These are phyloP conservation scores for Epichloe baconii DNA, from an alignment of 2,329 filamentous ascomycete species.

Conservation along the genomic window DNA sequence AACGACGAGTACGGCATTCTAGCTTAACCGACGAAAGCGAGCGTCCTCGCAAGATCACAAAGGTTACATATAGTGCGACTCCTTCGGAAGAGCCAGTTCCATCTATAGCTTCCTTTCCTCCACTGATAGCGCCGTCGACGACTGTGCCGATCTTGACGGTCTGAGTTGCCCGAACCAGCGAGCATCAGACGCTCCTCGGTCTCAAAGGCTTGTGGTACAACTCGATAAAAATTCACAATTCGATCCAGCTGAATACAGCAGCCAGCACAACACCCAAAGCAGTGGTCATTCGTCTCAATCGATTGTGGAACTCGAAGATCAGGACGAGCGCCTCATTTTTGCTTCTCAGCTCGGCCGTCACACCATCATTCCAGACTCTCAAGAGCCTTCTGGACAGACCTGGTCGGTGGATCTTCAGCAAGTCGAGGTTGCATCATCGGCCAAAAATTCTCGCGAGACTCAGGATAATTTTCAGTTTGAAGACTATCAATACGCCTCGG, in stretches of 20 bases:
- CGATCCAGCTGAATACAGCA: conserved; percentile 23
- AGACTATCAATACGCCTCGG: not conserved
- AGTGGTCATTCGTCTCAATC: conserved; percentile 18
- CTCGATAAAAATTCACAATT: conserved; percentile 19
- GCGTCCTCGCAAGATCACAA: conserved; percentile 12
- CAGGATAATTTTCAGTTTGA: not conserved
- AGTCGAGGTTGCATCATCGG: not conserved
- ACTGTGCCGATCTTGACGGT: conserved; percentile 7
- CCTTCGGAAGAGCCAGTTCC: conserved; percentile 18
- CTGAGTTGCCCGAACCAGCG: not conserved
- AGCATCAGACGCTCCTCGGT: not conserved
- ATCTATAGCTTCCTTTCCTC: conserved; percentile 18
- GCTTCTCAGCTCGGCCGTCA: conserved; percentile 19
- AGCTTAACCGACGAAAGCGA: conserved; percentile 8
- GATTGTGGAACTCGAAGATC: conserved; percentile 22
- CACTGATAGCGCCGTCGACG: conserved; percentile 9
- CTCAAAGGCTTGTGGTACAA: conserved; percentile 15
- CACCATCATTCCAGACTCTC: conserved; percentile 33
- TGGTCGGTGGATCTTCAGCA: conserved; percentile 8
- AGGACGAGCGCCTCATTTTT: conserved; percentile 19
- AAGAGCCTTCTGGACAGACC: conserved; percentile 20
- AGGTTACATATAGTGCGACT: conserved; percentile 10
- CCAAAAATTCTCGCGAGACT: not conserved
- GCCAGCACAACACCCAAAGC: conserved; percentile 17
- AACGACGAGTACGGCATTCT: not conserved